Conservation (phyloP, 2,329 filamentous ascomycete genomes). For the Colletotrichum lupini region DNA sequence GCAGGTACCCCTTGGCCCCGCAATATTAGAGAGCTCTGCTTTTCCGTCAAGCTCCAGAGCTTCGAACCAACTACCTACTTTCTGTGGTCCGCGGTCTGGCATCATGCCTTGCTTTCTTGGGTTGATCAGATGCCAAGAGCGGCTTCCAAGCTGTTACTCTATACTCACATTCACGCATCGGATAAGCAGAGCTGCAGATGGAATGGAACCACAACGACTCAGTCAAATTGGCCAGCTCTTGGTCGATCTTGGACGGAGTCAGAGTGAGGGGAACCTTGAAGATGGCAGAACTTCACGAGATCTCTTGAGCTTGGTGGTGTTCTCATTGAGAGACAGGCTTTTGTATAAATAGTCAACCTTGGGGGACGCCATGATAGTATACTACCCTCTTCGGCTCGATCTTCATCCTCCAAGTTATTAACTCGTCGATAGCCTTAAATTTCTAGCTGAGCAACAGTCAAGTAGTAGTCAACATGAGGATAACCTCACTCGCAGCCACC, state of each 20-base stretch:
- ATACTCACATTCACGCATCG: not conserved
- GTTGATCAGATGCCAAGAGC: not conserved
- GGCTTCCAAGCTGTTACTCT: not conserved
- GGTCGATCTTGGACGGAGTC: slow-evolving; percentile 7
- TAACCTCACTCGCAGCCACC: not conserved
- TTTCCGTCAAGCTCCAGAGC: slow-evolving; percentile 18
- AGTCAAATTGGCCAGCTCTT: not conserved
- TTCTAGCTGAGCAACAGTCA: too few species aligned
- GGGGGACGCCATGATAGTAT: not conserved
- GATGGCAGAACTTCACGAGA: slow-evolving; percentile 8
- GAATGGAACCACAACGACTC: not conserved
- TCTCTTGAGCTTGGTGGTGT: not conserved
- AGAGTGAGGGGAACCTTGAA: slow-evolving; percentile 28
- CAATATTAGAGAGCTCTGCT: slow-evolving; percentile 16
- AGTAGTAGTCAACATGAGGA: not conserved
- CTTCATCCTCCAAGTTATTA: not conserved
- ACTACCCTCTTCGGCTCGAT: not conserved
- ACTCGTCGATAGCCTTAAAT: not conserved
- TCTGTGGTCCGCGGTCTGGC: too few species aligned
- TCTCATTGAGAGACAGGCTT: not conserved
- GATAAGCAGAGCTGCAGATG: slow-evolving; percentile 11
- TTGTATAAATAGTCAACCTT: slow-evolving; percentile 6
- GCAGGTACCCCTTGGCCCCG: slow-evolving; percentile 1
- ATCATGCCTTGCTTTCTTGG: not conserved
- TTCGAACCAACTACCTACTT: not conserved